A percentile compares a stretch with the other conserved stretches of the same genome.
These are phyloP conservation scores for Coprinellus micaceus DNA, from an alignment of 768 basidiomycete genomes.

Conservation along the genomic window DNA sequence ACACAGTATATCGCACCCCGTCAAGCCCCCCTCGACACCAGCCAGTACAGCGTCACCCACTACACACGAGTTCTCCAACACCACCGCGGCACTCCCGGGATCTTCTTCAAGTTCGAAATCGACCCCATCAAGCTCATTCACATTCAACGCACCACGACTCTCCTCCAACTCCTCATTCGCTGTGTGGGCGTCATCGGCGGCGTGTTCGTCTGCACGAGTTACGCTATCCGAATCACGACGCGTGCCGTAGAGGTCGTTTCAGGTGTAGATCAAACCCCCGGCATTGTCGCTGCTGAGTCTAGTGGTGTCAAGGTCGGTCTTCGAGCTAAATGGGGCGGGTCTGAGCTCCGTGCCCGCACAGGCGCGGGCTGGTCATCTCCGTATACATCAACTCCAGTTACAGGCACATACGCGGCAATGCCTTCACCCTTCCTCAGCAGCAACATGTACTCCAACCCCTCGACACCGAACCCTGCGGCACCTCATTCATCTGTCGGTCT, in stretches of 20 bases:
- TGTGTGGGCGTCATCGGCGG: conserved; percentile 93
- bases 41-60: conserved; percentile 94
- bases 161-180: conserved; percentile 79
- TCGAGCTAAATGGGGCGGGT: conserved; percentile 67
- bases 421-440: conserved; percentile 27
- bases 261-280: conserved; percentile 42
- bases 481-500: conserved; percentile 14
- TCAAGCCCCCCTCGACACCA: conserved; percentile 57
- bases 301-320: conserved; percentile 51
- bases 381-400: conserved; percentile 32
- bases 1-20: conserved; percentile 87
- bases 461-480: conserved; percentile 13
- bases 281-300: conserved; percentile 64
- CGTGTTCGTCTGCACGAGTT: conserved; percentile 81
- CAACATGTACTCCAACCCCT: conserved; percentile 11
- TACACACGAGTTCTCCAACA: conserved; percentile 75
- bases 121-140: conserved; percentile 86
- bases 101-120: conserved; percentile 98
- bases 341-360: conserved; percentile 58
- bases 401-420: conserved; percentile 22
- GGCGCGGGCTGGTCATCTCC: conserved; percentile 42
- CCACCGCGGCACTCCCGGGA: conserved; percentile 80
- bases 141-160: conserved; percentile 80
- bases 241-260: conserved; percentile 68
- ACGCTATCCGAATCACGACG: conserved; percentile 62